Base-by-base conservation (phyloP, 164 flowering plant genomes). In the Macadamia tetraphylla region DNA sequence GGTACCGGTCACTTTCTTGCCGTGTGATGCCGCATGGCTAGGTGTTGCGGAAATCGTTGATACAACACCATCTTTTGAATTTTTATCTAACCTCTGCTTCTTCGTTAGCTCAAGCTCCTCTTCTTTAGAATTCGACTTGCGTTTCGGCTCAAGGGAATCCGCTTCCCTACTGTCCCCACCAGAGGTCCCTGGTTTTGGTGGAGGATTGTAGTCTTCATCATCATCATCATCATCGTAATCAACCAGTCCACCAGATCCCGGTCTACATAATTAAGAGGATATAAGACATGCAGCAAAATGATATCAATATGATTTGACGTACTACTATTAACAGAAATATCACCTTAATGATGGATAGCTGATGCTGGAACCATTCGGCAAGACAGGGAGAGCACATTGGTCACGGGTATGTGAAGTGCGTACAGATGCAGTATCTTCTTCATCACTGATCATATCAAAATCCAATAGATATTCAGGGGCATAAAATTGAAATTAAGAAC, bases 221-320 rank as follows among this genome's bases (percentile, higher is more conserved):
- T 91, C 92, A 18, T 88, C 94, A 43, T 88, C 97, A 67, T 88
- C 94, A 9, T 83, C 97, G 72, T 91, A 91, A 72, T 88, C 94
- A 51, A 91, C 97, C 58, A 91, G 84, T 64, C 87, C 89, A 61
- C 84, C 86, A 76, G 86, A 68, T 74, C 77, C 84, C 43, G 83
- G 78, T 76, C 85, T 80, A 67, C 56, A 77, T 51, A 63, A 51
- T 8, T 6, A 40, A 55, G 48, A 52, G 14, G n/a, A 35, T 18
- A 65, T 17, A 31, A 29, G 15, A 3, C 42, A 23, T 5, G 1
- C 10, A 46, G 51, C 35, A 29, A 13, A 69, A 18, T 23, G 49
- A 30, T 12, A 69, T 17, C n/a, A 35, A 23, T 12, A 62, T 40
- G 44, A 40, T 23, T 14, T 11, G 15, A 44, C 18, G 5, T 30